These are phyloP conservation scores for Salvia miltiorrhiza DNA, from an alignment of 257 asterid species.

Conservation along the genomic window DNA sequence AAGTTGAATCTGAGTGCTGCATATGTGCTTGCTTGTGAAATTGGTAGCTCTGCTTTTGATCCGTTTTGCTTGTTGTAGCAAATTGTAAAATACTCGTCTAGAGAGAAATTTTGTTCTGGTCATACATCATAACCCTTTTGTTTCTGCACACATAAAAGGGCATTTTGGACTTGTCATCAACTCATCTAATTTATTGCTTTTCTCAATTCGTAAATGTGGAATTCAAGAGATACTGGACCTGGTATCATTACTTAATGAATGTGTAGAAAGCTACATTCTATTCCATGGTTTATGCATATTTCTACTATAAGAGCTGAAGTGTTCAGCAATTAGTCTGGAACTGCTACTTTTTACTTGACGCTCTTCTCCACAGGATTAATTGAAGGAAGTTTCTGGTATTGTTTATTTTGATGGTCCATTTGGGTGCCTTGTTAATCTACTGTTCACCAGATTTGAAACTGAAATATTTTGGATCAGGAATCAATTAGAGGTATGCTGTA, in stretches of 20 bases:
- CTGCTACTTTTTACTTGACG: constrained; percentile 56
- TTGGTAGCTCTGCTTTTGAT: background rate
- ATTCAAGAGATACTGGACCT: constrained; percentile 11
- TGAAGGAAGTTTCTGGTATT: constrained; percentile 88
- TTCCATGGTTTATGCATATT: constrained; percentile 32
- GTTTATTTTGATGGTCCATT: constrained; percentile 72
- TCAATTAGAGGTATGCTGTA: constrained; percentile 94
- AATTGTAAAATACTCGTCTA: background rate
- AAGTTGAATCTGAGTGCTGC: constrained; percentile 5
- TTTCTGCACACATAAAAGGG: background rate
- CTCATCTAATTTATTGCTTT: background rate
- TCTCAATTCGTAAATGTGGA: constrained; percentile 9
- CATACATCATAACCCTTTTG: background rate
- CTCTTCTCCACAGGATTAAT: constrained; percentile 78
- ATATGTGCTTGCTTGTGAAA: constrained; percentile 1
- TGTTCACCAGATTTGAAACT: constrained; percentile 87
- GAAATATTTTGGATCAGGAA: constrained; percentile 87
- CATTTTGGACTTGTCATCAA: constrained; percentile 2
- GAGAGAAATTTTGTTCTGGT: constrained; percentile 1
- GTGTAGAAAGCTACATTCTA: constrained; percentile 21
- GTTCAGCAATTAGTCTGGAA: constrained; percentile 45
- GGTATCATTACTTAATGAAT: constrained; percentile 8
- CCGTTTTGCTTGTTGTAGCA: background rate
- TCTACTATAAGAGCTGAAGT: constrained; percentile 30
- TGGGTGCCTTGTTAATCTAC: constrained; percentile 75